Evolutionary conservation across 768 basidiomycete species (phyloP).

Genomic region (Suillus alpinus): DNA sequence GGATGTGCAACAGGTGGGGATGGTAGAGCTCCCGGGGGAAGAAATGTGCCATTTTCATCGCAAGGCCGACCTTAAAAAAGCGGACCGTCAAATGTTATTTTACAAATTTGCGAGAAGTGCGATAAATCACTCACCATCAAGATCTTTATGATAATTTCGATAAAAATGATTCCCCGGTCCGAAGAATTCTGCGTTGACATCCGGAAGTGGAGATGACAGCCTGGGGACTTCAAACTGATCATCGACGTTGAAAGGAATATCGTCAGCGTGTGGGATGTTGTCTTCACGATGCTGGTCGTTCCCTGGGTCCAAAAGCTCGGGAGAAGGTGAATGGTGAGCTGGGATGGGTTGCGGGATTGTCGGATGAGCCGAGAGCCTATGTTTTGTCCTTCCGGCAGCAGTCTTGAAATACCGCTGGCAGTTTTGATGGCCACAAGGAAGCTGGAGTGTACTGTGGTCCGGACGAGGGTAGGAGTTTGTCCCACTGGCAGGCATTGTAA

Average conservation of each 20-base stretch:
- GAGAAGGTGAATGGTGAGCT: no score
- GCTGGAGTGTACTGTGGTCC: not conserved
- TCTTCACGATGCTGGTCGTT: no score
- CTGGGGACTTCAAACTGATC: no score
- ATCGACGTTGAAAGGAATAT: no score
- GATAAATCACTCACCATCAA: not conserved
- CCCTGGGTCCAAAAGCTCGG: no score
- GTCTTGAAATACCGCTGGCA: not conserved
- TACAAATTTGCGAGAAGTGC: not conserved
- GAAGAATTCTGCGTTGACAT: not conserved
- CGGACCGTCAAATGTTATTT: not conserved
- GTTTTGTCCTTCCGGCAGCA: not conserved
- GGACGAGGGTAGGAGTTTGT: no score
- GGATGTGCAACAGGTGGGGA: not conserved
- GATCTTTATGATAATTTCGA: not conserved
- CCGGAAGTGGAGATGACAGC: not conserved
- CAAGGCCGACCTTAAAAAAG: constrained; percentile 7
- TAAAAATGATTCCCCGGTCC: not conserved
- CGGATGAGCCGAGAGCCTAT: not conserved
- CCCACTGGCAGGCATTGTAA: not conserved
- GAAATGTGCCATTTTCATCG: constrained; percentile 2
- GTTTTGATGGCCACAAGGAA: not conserved
- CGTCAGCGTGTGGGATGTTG: no score
- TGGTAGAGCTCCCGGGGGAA: constrained; percentile 4
- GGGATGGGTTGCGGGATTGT: no score